These are phyloP conservation scores for Cladobotryum protrusum DNA, from an alignment of 2,329 filamentous ascomycete genomes.

Conservation along the genomic window DNA sequence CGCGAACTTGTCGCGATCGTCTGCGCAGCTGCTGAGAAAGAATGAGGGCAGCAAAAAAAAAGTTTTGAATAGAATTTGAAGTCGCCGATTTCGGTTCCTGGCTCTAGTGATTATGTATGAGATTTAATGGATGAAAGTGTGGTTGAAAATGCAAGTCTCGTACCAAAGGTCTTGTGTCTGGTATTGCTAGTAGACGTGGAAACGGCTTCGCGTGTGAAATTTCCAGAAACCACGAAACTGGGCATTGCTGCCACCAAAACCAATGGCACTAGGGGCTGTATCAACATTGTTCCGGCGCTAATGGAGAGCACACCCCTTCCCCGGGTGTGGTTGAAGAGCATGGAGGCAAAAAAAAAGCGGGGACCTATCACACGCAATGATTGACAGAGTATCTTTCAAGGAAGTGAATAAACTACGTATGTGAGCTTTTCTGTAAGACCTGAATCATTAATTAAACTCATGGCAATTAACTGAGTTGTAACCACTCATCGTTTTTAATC, in stretches of 20 bases:
- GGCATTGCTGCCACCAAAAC: constrained; percentile 36
- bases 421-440: no score
- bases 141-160: constrained; percentile 5
- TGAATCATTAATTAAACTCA: no score
- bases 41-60: no score
- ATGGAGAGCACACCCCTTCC: neutral
- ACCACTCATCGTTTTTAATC: no score
- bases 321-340: constrained; percentile 11
- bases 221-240: constrained; percentile 32
- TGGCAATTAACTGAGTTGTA: no score
- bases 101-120: no score
- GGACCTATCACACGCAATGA: no score
- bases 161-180: constrained; percentile 12
- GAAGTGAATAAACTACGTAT: no score
- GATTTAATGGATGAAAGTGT: neutral
- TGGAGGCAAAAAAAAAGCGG: no score
- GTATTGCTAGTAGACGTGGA: neutral
- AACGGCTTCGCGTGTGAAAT: constrained; percentile 32
- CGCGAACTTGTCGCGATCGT: constrained; percentile 20
- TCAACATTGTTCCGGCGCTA: constrained; percentile 31
- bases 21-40: neutral
- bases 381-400: no score
- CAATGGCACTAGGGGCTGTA: constrained; percentile 33
- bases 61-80: no score
- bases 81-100: no score